Conservation (phyloP, 192 early-diverging fungal species). For the Backusella tuberculispora region DNA sequence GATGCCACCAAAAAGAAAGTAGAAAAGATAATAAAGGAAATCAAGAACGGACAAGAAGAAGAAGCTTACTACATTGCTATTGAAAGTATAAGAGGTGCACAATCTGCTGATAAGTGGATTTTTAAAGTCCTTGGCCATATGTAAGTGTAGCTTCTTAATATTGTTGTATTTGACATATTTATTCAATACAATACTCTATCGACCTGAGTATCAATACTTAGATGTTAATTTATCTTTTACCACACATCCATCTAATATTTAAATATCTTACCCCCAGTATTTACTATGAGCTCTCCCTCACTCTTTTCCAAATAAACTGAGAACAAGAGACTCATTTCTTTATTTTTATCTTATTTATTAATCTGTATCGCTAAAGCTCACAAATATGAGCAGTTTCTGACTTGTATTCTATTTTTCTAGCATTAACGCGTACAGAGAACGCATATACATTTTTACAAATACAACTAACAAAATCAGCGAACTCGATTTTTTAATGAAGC, state of each 20-base stretch:
- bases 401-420: conserved; percentile 1
- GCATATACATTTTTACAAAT: background rate
- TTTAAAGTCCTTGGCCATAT: conserved; percentile 9
- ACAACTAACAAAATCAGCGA: background rate
- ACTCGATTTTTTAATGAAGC: background rate
- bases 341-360: no score
- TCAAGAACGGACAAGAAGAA: background rate
- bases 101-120: background rate
- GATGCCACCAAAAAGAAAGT: background rate
- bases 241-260: no score
- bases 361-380: no score
- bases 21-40: background rate
- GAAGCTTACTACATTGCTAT: conserved; percentile 1
- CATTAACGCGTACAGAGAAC: background rate
- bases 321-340: no score
- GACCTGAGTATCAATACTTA: no score
- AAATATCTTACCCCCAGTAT: no score
- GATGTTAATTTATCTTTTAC: no score
- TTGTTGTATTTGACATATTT: no score
- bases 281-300: no score
- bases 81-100: background rate
- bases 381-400: background rate
- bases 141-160: conserved; percentile 2
- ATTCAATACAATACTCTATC: no score
- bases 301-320: no score